A percentile compares a stretch with the other conserved stretches of the same genome.
Evolutionary conservation across 306 rosid genomes (phyloP).

Genomic region (Cicer cuneatum): DNA sequence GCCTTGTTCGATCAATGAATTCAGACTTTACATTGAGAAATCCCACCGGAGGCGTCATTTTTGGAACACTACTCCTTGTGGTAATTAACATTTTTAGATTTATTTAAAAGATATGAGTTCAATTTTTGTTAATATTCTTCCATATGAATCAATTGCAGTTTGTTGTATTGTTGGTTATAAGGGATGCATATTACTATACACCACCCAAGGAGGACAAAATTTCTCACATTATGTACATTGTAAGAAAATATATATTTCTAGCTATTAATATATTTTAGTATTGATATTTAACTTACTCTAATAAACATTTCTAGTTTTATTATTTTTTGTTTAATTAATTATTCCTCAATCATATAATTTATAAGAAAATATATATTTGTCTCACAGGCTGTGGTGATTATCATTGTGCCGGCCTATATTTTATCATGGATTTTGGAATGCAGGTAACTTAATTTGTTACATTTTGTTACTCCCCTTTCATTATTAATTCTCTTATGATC

Average conservation of each 20-base stretch:
- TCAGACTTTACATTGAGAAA: conserved; percentile 11
- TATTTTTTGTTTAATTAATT: neutral
- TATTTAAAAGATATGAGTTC: neutral
- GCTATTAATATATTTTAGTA: no score
- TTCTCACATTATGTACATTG: neutral
- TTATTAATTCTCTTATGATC: neutral
- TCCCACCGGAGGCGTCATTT: conserved; percentile 7
- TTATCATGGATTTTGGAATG: conserved; percentile 28
- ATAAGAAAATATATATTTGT: neutral
- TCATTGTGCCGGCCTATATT: neutral
- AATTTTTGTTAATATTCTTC: neutral
- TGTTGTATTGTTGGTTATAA: neutral
- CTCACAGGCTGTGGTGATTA: conserved; percentile 22
- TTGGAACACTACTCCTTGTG: conserved; percentile 24
- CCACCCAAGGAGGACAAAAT: conserved; percentile 35
- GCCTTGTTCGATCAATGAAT: neutral
- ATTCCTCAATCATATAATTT: neutral
- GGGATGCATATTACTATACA: conserved; percentile 16
- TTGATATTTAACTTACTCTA: neutral
- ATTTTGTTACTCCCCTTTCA: neutral
- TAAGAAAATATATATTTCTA: neutral
- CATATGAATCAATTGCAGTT: conserved; percentile 28
- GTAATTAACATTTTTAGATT: neutral
- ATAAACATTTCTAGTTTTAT: neutral
- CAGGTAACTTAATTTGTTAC: conserved; percentile 32